Conservation (phyloP, 140 eudicot species). For the Cichorium intybus region DNA sequence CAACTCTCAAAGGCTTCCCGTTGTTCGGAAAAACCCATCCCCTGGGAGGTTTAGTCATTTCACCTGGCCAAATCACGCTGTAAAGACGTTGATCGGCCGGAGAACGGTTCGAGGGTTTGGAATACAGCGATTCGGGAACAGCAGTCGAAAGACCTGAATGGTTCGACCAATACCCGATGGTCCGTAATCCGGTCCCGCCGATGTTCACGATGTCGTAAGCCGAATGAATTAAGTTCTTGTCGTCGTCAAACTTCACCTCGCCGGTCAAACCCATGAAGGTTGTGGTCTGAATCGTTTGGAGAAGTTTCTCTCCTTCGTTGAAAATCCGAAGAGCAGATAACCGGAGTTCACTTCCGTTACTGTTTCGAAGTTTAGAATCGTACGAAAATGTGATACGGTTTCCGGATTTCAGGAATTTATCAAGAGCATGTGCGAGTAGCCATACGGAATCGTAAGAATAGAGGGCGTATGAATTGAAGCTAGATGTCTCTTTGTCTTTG, state of each 20-base stretch:
- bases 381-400: slow-evolving; percentile 50
- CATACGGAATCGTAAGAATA: slow-evolving; percentile 92
- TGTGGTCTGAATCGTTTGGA: slow-evolving; percentile 43
- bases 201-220: slow-evolving; percentile 72
- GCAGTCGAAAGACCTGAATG: slow-evolving; percentile 74
- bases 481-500: slow-evolving; percentile 40
- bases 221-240: slow-evolving; percentile 62
- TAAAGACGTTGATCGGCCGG: slow-evolving; percentile 45
- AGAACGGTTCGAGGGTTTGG: slow-evolving; percentile 47
- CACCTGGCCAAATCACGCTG: slow-evolving; percentile 91
- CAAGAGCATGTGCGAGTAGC: slow-evolving; percentile 89
- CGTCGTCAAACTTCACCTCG: slow-evolving; percentile 56
- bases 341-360: slow-evolving; percentile 41
- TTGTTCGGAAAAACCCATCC: slow-evolving; percentile 98
- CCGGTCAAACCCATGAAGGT: slow-evolving; percentile 73
- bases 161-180: slow-evolving; percentile 88
- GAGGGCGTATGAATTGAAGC: slow-evolving; percentile 67
- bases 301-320: slow-evolving; percentile 66
- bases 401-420: slow-evolving; percentile 46
- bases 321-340: slow-evolving; percentile 53
- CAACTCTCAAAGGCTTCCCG: slow-evolving; percentile 76
- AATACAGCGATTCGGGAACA: slow-evolving; percentile 62
- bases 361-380: slow-evolving; percentile 47
- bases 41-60: slow-evolving; percentile 57
- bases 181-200: slow-evolving; percentile 66